Percentiles rank a stretch among this genome's conserved stretches.
phyloP scores from a whole-genome alignment of 108 stramenopile species.

The Nitzschia sp. region DNA sequence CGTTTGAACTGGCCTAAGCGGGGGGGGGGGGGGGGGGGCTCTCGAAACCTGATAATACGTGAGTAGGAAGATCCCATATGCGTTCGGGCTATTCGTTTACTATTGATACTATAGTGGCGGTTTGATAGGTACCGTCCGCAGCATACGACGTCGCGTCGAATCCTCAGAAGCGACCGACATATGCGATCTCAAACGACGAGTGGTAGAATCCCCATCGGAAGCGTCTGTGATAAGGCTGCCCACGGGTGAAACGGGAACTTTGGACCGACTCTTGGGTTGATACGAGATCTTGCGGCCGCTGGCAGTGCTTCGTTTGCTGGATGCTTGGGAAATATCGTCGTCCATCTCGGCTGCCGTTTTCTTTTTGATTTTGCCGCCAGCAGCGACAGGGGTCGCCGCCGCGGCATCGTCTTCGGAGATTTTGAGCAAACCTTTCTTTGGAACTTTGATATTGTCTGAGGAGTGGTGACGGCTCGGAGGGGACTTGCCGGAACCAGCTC shows the following conservation, averaged over 20 bases:
- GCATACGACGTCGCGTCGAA: conserved; percentile 28
- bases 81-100: no score
- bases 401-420: neutral
- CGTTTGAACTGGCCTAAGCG: no score
- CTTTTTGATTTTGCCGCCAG: neutral
- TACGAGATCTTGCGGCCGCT: conserved; percentile 28
- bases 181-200: conserved; percentile 29
- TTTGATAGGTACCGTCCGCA: conserved; percentile 14
- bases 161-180: conserved; percentile 29
- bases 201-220: conserved; percentile 2
- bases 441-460: neutral
- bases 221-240: neutral
- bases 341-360: neutral
- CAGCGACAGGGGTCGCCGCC: neutral
- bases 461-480: neutral
- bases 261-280: conserved; percentile 19
- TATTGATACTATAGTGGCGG: conserved; percentile 3
- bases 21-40: no score
- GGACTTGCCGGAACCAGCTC: neutral
- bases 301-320: neutral
- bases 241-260: conserved; percentile 33
- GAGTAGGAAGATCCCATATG: no score
- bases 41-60: no score
- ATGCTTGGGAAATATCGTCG: neutral
- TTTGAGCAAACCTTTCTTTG: neutral